Base-by-base conservation (phyloP, 202 grass and related monocot genomes). In the Cymbopogon flexuosus region DNA sequence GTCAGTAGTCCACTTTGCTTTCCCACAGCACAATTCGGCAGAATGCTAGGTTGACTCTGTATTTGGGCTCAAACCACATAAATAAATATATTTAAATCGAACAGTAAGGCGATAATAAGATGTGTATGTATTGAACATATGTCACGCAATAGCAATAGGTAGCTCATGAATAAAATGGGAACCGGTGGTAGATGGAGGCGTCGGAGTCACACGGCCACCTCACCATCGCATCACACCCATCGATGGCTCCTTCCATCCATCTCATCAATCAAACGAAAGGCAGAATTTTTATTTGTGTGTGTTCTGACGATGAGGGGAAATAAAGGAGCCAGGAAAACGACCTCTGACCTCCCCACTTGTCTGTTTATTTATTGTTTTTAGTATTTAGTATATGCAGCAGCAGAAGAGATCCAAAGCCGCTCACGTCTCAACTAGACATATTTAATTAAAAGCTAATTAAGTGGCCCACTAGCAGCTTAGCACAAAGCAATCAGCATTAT, bases 261-360 rank as follows among this genome's bases (percentile, higher is more conserved):
- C 43, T n/a, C 43, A 46, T 46, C 41, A 43, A 46, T 46, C 45
- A 47, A 47, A 16, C 15, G 45, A 14, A 12, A 12, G 42, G 42
- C 45, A 47, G 45, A 43, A 43, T 43, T 43, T 43, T 43, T 40
- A 12, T 43, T 12, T 43, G 10, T 47, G 12, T 79, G 29, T 80
- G 74, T 39, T 10, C 49, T 56, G 52, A 57, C 2, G 30, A 68
- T 33, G 43, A 27, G 68, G 34, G 66, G 18, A 68, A 73, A 75
- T 15, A 64, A 59, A 70, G 15, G 46, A 10, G 47, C 23, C 21
- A 42, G 15, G 78, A 89, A 73, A 79, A 86, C 49, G 68, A 89
- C 78, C 19, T 51, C 21, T 68, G 59, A 73, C 49, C 68, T 78
- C 60, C 65, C 47, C 65, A 36, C 72, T 68, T 82, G 27, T 22